Base-by-base conservation (phyloP, 2,329 filamentous ascomycete species). In the Clonostachys chloroleuca region DNA sequence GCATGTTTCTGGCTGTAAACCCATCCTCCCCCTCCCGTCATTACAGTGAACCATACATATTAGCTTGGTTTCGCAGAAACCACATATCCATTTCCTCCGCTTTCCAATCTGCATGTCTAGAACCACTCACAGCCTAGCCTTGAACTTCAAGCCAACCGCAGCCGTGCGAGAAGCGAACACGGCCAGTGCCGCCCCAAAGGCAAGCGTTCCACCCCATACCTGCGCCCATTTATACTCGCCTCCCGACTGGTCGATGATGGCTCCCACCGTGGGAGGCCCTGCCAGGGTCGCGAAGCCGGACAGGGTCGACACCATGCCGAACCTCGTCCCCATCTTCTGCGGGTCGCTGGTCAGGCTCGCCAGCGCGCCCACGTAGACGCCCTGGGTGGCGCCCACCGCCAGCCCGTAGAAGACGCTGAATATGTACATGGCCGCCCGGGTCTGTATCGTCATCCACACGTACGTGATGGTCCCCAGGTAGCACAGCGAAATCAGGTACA, bases 381-480 rank as follows among this genome's bases (percentile, higher is more conserved):
- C 69, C 54, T 73, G 68, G 10, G 65, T 66, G 5, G 66, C 65
- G 34, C 72, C 70, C 45, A 68, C 68, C 44, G 62, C 57, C n/a
- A 76, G 48, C 9, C 74, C 74, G 45, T 72, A 73, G 42, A 72
- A 60, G 34, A 66, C 64, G 36, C 65, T 65, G 56, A 74, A 77
- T 36, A 60, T 54, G 51, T 73, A 74, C 65, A 73, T 71, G 49
- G 63, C 66, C 4, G 58, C 49, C 4, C 54, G 54, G 12, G 56
- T 61, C n/a, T 50, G 55, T 2, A 85, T 77, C 1, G 69, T 73
- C 3, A 73, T 71, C 83, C 83, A 86, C 45, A 63, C 67, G 53
- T 74, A 82, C 34, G 81, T 61, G 49, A 80, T 63, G 13, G 75
- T 58, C 2, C 69, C 68, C 4, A 76, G 66, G 5, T 70, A 49